These are phyloP conservation scores for Sherardia arvensis DNA, from an alignment of 257 asterid species.

Conservation along the genomic window DNA sequence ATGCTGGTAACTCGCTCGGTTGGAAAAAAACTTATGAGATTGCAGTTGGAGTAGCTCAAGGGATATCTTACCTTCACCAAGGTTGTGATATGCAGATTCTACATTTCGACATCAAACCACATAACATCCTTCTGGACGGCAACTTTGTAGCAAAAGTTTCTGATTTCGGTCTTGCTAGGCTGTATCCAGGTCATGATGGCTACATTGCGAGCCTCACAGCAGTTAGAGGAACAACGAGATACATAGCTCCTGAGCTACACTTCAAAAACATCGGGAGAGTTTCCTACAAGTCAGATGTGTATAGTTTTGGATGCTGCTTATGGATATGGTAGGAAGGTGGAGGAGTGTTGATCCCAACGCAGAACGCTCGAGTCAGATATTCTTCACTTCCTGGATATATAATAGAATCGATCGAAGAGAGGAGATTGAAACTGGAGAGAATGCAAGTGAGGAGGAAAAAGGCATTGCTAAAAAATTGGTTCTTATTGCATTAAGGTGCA, in stretches of 20 bases:
- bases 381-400: conserved; percentile 14
- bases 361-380: conserved; percentile 10
- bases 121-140: not conserved
- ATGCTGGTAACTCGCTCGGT: not conserved
- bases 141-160: conserved; percentile 12
- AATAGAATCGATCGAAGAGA: not conserved
- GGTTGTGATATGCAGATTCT: too few relatives aligned
- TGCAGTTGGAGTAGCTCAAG: conserved; percentile 17
- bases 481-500: not conserved
- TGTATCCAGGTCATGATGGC: conserved; percentile 6
- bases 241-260: conserved; percentile 19
- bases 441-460: not conserved
- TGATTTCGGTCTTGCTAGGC: conserved; percentile 14
- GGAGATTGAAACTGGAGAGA: not conserved
- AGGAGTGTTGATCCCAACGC: not conserved
- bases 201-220: conserved; percentile 5
- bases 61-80: too few relatives aligned
- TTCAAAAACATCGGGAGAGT: conserved; percentile 4
- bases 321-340: conserved; percentile 16
- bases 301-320: conserved; percentile 20
- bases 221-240: conserved; percentile 18
- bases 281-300: conserved; percentile 22
- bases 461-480: not conserved
- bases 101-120: too few relatives aligned
- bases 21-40: conserved; percentile 12